Evolutionary conservation across 208 protist species (phyloP), one percentile per base, ranked within the genome.

Genomic region (Leishmania mexicana): DNA sequence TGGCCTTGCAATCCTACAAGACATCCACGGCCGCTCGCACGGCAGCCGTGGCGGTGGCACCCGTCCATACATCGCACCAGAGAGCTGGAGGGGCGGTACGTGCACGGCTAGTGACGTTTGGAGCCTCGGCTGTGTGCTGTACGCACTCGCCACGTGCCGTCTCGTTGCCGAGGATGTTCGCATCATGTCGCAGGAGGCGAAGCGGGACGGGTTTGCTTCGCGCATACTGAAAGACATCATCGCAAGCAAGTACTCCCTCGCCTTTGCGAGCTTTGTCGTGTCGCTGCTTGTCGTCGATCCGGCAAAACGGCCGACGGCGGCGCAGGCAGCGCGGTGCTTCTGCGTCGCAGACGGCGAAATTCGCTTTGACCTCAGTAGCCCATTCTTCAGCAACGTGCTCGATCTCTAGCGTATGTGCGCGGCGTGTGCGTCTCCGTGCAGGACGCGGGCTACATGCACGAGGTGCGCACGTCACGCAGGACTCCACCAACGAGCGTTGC

Each of bases 91-190:
- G n/a, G 88, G 90, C 11, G 81, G 80, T 31, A 94, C 92, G 35
- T 87, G 83, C 65, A 94, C 91, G 28, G 93, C 91, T 21, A 96
- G 91, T 81, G 93, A 97, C 80, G 64, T 97, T 38, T 97, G 94
- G 93, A 91, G 92, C 64, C 84, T 95, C 51, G 94, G 93, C n/a
- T 97, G 94, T 80, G 88, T 96, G 17, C 86, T 97, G 17, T 97
- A 97, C 80, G 92, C 93, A 8, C 83, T 96, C 13, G 94, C 94
- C 19, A 96, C 93, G 35, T 84, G 87, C 0, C 90, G 93, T 24
- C 76, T 97, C 35, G 88, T 89, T 4, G 74, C 87, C 11, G 78
- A 78, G 0, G 93, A 68, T 8, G 92, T 96, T 38, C 89, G 93
- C 40, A 86, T 96, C 47, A 96, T 97, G 93, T 94, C 88, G 24